phyloP scores from a whole-genome alignment of 176 grass and related monocot species.

The Raddia guianensis region DNA sequence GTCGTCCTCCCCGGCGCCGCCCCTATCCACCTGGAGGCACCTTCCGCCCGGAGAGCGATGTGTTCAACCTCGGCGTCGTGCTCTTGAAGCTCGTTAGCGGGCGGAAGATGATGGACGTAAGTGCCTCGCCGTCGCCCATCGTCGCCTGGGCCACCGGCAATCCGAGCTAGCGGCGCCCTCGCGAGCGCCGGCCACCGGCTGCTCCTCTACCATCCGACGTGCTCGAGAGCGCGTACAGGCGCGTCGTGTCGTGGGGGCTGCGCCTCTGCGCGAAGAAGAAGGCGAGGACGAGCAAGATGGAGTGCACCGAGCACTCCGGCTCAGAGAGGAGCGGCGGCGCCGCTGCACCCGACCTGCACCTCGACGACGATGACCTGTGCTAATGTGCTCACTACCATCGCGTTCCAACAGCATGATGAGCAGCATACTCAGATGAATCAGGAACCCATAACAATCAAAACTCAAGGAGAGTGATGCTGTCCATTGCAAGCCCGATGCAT shows the following conservation, averaged over 20 bases:
- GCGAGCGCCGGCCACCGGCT: constrained; percentile 31
- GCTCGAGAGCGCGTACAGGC: constrained; percentile 40
- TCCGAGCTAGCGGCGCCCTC: constrained; percentile 62
- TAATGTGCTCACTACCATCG: background rate
- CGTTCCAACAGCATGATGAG: background rate
- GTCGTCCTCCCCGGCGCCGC: no score
- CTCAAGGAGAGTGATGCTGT: background rate
- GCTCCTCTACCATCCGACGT: no score
- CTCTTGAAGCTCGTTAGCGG: constrained; percentile 91
- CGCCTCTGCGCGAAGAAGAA: constrained; percentile 43
- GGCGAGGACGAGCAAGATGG: constrained; percentile 64
- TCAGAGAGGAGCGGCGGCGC: constrained; percentile 29
- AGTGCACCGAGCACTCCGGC: constrained; percentile 71
- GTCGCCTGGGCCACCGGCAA: constrained; percentile 67
- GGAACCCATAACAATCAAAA: no score
- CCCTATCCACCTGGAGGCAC: no score
- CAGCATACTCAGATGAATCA: background rate
- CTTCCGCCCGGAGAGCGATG: constrained; percentile 83
- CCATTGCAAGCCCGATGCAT: no score
- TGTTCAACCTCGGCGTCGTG: constrained; percentile 95
- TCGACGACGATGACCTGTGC: no score
- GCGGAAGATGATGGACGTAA: constrained; percentile 86
- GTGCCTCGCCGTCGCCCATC: constrained; percentile 61
- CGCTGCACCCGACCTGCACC: background rate
- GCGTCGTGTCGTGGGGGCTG: constrained; percentile 56